Base-by-base conservation (phyloP, 768 basidiomycete genomes). In the Suillus sp. region DNA sequence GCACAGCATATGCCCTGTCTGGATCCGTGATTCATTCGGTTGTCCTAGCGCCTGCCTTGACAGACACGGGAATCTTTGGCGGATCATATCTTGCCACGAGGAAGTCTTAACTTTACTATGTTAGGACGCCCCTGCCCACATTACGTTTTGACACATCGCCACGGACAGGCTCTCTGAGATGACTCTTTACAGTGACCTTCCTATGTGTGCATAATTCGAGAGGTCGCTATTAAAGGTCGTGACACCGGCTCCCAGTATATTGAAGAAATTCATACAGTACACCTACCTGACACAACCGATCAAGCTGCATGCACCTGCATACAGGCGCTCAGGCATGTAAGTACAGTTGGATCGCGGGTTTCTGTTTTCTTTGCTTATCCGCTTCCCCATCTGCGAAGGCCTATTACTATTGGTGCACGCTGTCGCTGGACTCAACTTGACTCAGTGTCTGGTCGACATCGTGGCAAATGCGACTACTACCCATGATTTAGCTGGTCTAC, bases 361-460 rank as follows among this genome's bases (percentile, higher is more conserved):
- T 25, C 13, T 4, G 22, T 14, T 48, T 25, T 48, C 13, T 48
- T n/a, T n/a, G n/a, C n/a, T n/a, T n/a, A n/a, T n/a, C n/a, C 2
- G 22, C 22, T 25, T 6, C 25, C 14, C 6, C 22, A 7, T 47
- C 13, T 25, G 6, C 47, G 22, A 25, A 48, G 22, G 13, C 22
- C 5, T 16, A 22, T 25, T 25, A 25, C 13, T 48, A 48, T 22
- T 43, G 20, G 42, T n/a, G 8, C 22, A 48, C 6, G 5, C 13
- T 48, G 22, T 48, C 13, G 22, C 13, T 25, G 47, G 47, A 25
- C 2, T 20, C 2, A 54, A 70, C n/a, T 43, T 67, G 57, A 4
- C 59, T 1, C 62, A 63, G n/a, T 72, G 68, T 34, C 56, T 74
- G 0, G 1, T 0, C 27, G 20, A 61, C 16, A 47, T 68, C 4